These are phyloP conservation scores for Oemleria cerasiformis DNA, from an alignment of 306 rosid genomes.

Conservation along the genomic window DNA sequence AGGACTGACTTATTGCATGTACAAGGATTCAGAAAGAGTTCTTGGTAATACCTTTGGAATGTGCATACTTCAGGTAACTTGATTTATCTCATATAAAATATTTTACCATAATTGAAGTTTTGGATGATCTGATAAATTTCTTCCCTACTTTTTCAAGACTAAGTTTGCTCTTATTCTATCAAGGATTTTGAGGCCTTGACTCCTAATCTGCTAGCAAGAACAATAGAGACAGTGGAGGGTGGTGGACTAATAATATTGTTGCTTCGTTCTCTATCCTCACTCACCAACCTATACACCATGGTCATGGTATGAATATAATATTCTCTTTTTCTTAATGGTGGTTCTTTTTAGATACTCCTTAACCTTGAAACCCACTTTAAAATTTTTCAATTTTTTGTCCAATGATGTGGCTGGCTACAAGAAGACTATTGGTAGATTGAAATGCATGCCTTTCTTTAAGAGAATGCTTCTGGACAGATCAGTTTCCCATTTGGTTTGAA, in stretches of 20 bases:
- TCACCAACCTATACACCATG: slow-evolving; percentile 94
- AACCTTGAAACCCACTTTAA: background rate
- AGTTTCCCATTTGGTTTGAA: background rate
- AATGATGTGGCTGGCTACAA: background rate
- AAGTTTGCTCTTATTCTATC: slow-evolving; percentile 25
- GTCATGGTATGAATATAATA: slow-evolving; percentile 67
- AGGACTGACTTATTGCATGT: slow-evolving; percentile 67
- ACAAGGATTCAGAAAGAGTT: slow-evolving; percentile 79
- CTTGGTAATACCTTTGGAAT: slow-evolving; percentile 94
- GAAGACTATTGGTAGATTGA: background rate
- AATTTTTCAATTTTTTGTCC: background rate
- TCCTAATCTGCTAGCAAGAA: slow-evolving; percentile 89
- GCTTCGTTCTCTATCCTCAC: slow-evolving; percentile 71
- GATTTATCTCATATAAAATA: background rate
- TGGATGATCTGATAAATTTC: background rate
- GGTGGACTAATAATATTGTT: slow-evolving; percentile 86
- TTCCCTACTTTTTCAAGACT: slow-evolving; percentile 1
- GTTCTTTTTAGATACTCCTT: background rate
- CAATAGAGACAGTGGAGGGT: slow-evolving; percentile 97
- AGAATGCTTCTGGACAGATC: background rate
- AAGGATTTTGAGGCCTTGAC: slow-evolving; percentile 97
- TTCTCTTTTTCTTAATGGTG: slow-evolving; percentile 13
- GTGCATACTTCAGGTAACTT: slow-evolving; percentile 88
- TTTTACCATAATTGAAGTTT: slow-evolving; percentile 1
- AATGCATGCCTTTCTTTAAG: background rate